Evolutionary conservation across 1,284 basidiomycete species (phyloP), one percentile per base, ranked within the genome.

Genomic region (Fomitopsis schrenkii): DNA sequence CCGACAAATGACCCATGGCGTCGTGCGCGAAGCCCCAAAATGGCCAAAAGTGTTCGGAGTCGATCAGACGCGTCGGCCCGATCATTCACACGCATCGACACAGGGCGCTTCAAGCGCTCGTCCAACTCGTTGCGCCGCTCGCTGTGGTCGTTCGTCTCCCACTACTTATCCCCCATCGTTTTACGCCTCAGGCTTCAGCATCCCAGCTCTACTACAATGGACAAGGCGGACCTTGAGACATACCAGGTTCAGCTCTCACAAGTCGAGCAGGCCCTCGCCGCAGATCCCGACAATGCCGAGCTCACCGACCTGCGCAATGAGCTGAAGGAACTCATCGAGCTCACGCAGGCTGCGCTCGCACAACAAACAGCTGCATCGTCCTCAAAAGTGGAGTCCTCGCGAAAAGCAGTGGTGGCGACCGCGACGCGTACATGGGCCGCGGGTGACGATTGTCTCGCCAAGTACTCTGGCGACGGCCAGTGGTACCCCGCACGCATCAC

Each of bases 401-500:
- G 85, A 64, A 89, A 88, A 71, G 65, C 77, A n/a, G 59, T 63
- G 5, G 70, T 78, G 7, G 74, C 81, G 15, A 78, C 80, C 2
- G 80, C 83, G 19, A 73, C 76, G n/a, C 83, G 83, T 57, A 73
- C 77, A 10, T 90, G 83, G 84, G 77, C 80, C 12, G 90, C 94
- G n/a, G 96, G 97, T 7, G 94, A 97, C 74, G 94, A 98, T 65
- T 94, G 93, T 71, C 81, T 95, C 60, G 95, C 96, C 12, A 94
- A 94, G 76, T 98, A 97, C 77, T 90, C 91, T 10, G 87, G 86
- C 60, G 95, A 97, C 75, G 91, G 91, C 55, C 83, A 84, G 68
- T 97, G 91, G 87, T 97, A 97, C 74, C 93, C 95, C 41, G 95
- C 94, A 42, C 88, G 93, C 35, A 94, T 98, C 76, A 91, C 90